Base-by-base conservation (phyloP, 257 asterid genomes). In the Osmanthus fragrans region DNA sequence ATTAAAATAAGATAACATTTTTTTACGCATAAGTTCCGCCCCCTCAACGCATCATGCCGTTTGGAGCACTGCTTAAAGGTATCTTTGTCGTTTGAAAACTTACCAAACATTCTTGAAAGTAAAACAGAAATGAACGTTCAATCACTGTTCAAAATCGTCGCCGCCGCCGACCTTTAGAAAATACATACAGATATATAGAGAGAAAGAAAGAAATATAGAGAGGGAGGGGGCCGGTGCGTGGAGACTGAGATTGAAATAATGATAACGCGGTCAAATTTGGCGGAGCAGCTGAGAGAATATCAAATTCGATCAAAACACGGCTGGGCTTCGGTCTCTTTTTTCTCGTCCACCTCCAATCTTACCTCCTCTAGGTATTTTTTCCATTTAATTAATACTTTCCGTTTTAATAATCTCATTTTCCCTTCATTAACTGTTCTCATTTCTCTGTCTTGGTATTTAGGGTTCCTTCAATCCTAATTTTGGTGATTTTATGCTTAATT, bases 241-340 rank as follows among this genome's bases (percentile, higher is more conserved):
- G 82, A 45, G 36, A 67, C 69, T 33, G 79, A 75, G 64, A 70
- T 36, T 19, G 49, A 80, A 73, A 80, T 63, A 76, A 94, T 94
- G 98, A 94, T 92, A 71, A 94, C 99, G 70, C 88, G 99, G 70
- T 94, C 97, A 81, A 92, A 91, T 86, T 82, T 94, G 85, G 97
- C 95, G 85, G 97, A 94, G 85, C 97, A 94, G 92, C 88, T 94
- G 30, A 88, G 96, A 51, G 99, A 94, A 73, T 94, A 92, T 80
- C 99, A 91, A 91, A 87, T 84, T 84, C 92, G 96, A 87, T 92
- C 99, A 80, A 94, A 92, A 73, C 86, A 91, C 70, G 99, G 90
- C 68, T 94, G 94, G 97, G 81, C 96, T 68, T 90, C 99, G 70
- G 80, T 85, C 78, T 94, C 98, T 4, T 86, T 92, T 54, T 94